Conservation (phyloP, 306 rosid genomes). For the Boehmeria nivea region DNA sequence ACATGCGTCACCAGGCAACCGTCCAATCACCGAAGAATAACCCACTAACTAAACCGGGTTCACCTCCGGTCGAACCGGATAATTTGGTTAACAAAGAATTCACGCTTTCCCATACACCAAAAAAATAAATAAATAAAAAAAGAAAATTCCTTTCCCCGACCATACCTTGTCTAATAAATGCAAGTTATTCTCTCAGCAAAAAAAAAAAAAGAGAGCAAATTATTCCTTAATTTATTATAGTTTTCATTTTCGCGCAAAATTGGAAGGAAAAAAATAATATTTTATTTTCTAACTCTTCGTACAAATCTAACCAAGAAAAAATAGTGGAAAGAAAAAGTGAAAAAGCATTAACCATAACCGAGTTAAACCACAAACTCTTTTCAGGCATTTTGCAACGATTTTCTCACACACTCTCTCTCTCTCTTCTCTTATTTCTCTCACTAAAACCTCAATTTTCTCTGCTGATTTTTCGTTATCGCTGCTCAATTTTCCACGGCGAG, state of each 20-base stretch:
- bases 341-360: too few species aligned
- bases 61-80: conserved; percentile 27
- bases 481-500: background rate
- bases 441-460: conserved; percentile 6
- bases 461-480: background rate
- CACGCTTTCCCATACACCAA: conserved; percentile 39
- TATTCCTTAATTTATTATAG: conserved; percentile 8
- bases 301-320: background rate
- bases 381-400: conserved; percentile 11
- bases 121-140: background rate
- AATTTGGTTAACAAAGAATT: conserved; percentile 31
- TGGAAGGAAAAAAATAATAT: too few species aligned
- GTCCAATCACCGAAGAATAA: conserved; percentile 20
- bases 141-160: conserved; percentile 64
- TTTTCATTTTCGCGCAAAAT: background rate
- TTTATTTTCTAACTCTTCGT: conserved; percentile 18
- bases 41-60: background rate
- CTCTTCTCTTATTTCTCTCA: background rate
- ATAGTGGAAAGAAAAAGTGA: too few species aligned
- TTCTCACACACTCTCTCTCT: background rate
- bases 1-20: conserved; percentile 30
- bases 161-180: conserved; percentile 9
- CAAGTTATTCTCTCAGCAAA: too few species aligned
- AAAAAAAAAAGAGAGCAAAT: too few species aligned
- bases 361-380: conserved; percentile 30